phyloP scores from a whole-genome alignment of 1,284 basidiomycete species.

The Coniophora puteana region DNA sequence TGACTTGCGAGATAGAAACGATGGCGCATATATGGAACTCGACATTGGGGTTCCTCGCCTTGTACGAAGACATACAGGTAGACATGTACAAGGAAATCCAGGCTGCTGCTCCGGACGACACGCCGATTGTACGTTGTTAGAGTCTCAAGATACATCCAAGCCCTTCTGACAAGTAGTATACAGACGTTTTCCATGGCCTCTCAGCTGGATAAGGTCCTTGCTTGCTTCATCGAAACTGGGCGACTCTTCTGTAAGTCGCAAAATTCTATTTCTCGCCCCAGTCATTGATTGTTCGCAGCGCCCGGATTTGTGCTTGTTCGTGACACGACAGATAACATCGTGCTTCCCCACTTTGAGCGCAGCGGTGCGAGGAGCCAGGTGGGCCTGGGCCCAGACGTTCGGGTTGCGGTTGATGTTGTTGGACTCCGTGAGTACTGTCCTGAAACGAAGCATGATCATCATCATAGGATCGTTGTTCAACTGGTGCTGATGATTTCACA shows the following conservation, averaged over 20 bases:
- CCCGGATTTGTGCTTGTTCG: slow-evolving; percentile 15
- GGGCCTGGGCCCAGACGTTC: slow-evolving; percentile 18
- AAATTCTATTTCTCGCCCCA: background rate
- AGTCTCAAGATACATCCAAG: background rate
- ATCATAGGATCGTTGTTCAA: too few species aligned
- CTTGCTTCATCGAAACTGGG: slow-evolving; percentile 22
- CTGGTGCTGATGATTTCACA: slow-evolving; percentile 5
- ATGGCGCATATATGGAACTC: slow-evolving; percentile 21
- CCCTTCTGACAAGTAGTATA: slow-evolving; percentile 9
- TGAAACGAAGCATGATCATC: background rate
- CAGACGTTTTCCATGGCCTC: background rate
- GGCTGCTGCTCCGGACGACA: background rate
- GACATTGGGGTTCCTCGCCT: slow-evolving; percentile 22
- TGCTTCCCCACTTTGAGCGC: slow-evolving; percentile 13
- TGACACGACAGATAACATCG: slow-evolving; percentile 15
- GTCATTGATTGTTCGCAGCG: slow-evolving; percentile 12
- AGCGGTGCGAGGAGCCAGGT: slow-evolving; percentile 12
- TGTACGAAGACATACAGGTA: slow-evolving; percentile 26
- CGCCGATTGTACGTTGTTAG: background rate
- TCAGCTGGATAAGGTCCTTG: slow-evolving; percentile 16
- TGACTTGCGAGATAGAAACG: slow-evolving; percentile 17
- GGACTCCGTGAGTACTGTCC: slow-evolving; percentile 19
- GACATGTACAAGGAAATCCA: slow-evolving; percentile 22
- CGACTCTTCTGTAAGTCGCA: slow-evolving; percentile 20
- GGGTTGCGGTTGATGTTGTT: slow-evolving; percentile 22